These are phyloP conservation scores for Favolaschia claudopus DNA, from an alignment of 768 basidiomycete genomes.

Conservation along the genomic window DNA sequence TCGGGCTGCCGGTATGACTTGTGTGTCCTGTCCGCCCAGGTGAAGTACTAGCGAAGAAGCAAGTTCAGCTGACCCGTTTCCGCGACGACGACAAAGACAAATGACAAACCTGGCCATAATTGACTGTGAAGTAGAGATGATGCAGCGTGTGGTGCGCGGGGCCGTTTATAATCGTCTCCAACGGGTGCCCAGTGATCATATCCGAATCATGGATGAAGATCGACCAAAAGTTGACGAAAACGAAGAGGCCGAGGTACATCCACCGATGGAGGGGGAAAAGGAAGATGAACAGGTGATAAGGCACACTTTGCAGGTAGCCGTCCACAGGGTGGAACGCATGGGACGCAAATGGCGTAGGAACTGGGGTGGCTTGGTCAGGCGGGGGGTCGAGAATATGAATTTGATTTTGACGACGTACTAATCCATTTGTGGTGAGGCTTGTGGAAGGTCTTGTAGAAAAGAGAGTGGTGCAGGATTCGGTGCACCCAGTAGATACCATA, in stretches of 20 bases:
- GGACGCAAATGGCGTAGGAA: slow-evolving; percentile 96
- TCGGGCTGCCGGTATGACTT: slow-evolving; percentile 92
- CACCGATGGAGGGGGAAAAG: slow-evolving; percentile 90
- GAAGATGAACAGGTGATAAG: slow-evolving; percentile 93
- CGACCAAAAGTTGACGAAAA: slow-evolving; percentile 92
- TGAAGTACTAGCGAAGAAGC: slow-evolving; percentile 81
- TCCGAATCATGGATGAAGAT: slow-evolving; percentile 99
- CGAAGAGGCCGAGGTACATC: slow-evolving; percentile 86
- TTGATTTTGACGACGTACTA: slow-evolving; percentile 59
- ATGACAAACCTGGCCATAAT: slow-evolving; percentile 84
- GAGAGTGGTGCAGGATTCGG: slow-evolving; percentile 84
- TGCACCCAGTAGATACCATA: slow-evolving; percentile 98
- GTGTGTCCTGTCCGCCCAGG: slow-evolving; percentile 86
- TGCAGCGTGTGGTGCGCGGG: slow-evolving; percentile 98
- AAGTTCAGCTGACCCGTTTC: too few species aligned
- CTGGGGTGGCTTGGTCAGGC: slow-evolving; percentile 47
- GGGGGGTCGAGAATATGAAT: not conserved
- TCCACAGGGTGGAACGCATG: slow-evolving; percentile 98
- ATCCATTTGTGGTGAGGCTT: slow-evolving; percentile 99
- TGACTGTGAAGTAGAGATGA: slow-evolving; percentile 96
- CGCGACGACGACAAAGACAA: not conserved
- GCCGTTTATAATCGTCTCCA: slow-evolving; percentile 95
- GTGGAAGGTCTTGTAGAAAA: slow-evolving; percentile 89
- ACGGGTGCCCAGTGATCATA: slow-evolving; percentile 91
- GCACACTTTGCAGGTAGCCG: slow-evolving; percentile 92